phyloP scores from a whole-genome alignment of 352 stramenopile species.

The Albugo laibachii region DNA sequence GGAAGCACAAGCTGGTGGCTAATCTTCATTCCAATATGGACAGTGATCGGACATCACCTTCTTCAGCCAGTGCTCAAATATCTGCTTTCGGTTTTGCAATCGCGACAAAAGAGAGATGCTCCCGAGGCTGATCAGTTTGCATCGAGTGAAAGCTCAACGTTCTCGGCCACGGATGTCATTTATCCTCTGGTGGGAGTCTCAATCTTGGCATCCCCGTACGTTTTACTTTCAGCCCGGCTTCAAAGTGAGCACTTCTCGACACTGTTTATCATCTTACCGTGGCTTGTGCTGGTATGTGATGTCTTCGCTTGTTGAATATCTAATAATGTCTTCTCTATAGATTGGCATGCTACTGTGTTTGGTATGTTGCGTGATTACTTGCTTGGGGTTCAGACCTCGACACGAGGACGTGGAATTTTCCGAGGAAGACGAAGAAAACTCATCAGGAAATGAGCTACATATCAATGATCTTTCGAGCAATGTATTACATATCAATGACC shows the following conservation, averaged over 20 bases:
- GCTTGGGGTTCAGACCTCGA: conserved; percentile 19
- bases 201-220: conserved; percentile 47
- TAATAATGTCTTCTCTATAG: conserved; percentile 7
- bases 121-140: too few species aligned
- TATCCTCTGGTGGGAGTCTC: conserved; percentile 6
- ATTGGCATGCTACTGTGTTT: conserved; percentile 52
- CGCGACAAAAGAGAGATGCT: too few species aligned
- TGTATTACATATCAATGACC: too few species aligned
- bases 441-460: too few species aligned
- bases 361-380: conserved; percentile 61
- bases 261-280: conserved; percentile 64
- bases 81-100: too few species aligned
- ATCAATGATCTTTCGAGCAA: too few species aligned
- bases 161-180: too few species aligned
- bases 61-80: conserved; percentile 11
- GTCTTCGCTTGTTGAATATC: not conserved
- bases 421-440: conserved; percentile 7
- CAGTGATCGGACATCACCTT: conserved; percentile 42
- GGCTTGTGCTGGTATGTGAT: conserved; percentile 54
- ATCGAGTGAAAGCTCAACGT: too few species aligned
- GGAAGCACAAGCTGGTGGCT: conserved; percentile 43
- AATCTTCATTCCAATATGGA: conserved; percentile 60
- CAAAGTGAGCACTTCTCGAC: conserved; percentile 45
- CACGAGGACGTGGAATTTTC: not conserved
- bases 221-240: conserved; percentile 58